Percentiles rank a stretch among this genome's conserved stretches.
These are phyloP conservation scores for Xylaria longipes DNA, from an alignment of 495 filamentous ascomycete genomes.

Conservation along the genomic window DNA sequence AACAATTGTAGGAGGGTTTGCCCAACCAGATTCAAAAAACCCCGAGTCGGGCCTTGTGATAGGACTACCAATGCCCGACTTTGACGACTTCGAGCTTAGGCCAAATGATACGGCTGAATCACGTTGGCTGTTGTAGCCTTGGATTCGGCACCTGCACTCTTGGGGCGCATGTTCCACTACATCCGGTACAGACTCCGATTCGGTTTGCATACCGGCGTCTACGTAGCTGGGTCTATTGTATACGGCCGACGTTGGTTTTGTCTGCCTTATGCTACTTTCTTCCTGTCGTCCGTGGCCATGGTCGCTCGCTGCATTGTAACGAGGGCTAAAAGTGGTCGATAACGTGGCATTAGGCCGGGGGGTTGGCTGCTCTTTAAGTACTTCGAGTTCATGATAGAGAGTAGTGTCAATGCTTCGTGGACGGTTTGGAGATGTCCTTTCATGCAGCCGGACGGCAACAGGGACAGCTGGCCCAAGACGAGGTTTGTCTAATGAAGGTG, in stretches of 20 bases:
- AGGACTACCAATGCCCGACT: slow-evolving; percentile 31
- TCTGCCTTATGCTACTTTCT: neutral
- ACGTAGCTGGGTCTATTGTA: slow-evolving; percentile 29
- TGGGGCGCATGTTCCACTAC: neutral
- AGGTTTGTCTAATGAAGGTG: slow-evolving; percentile 34
- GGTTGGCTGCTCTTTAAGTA: slow-evolving; percentile 39
- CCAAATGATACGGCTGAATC: slow-evolving; percentile 32
- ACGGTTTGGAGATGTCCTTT: slow-evolving; percentile 32
- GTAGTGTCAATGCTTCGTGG: slow-evolving; percentile 36
- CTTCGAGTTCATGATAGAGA: slow-evolving; percentile 26
- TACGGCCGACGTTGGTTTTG: neutral
- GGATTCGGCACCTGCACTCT: slow-evolving; percentile 19
- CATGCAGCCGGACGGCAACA: slow-evolving; percentile 31
- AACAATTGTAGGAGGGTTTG: neutral
- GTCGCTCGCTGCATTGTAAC: neutral
- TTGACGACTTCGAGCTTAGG: slow-evolving; percentile 17
- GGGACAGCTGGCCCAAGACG: slow-evolving; percentile 33
- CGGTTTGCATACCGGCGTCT: slow-evolving; percentile 36
- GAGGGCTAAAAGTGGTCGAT: neutral
- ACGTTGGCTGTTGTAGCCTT: slow-evolving; percentile 22
- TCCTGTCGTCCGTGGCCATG: neutral
- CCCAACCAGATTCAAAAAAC: slow-evolving; percentile 17
- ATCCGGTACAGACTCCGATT: slow-evolving; percentile 13
- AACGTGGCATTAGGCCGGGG: slow-evolving; percentile 16
- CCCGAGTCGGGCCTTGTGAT: slow-evolving; percentile 35